Evolutionary conservation across 1,139 yeast species (phyloP).

Genomic region (Geotrichum restrictum): DNA sequence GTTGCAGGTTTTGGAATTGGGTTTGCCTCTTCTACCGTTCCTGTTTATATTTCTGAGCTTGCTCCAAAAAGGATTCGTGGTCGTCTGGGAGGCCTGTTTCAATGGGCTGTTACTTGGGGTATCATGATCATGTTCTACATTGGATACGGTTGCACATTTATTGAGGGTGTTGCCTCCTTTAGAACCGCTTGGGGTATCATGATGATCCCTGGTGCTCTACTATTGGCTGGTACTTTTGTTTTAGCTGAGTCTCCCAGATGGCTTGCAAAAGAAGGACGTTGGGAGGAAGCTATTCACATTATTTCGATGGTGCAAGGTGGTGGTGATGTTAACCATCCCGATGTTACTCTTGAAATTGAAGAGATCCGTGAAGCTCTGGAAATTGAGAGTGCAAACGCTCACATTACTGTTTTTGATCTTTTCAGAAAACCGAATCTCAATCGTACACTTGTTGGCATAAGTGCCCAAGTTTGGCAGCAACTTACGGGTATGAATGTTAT

Average conservation of each 20-base stretch:
- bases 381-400: slow-evolving; percentile 29
- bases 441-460: slow-evolving; percentile 53
- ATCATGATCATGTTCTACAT: slow-evolving; percentile 57
- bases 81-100: slow-evolving; percentile 60
- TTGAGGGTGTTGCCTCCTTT: slow-evolving; percentile 52
- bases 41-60: too few relatives aligned
- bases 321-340: slow-evolving; percentile 52
- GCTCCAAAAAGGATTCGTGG: slow-evolving; percentile 66
- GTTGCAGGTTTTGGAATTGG: slow-evolving; percentile 70
- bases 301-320: slow-evolving; percentile 51
- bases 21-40: slow-evolving; percentile 63
- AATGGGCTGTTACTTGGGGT: slow-evolving; percentile 67
- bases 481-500: too few relatives aligned
- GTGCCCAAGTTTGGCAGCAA: slow-evolving; percentile 69
- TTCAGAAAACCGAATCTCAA: slow-evolving; percentile 47
- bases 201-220: slow-evolving; percentile 54
- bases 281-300: slow-evolving; percentile 59
- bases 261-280: slow-evolving; percentile 59
- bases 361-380: slow-evolving; percentile 48
- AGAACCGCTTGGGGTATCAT: slow-evolving; percentile 69
- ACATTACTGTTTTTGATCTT: slow-evolving; percentile 43
- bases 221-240: slow-evolving; percentile 48
- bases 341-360: too few relatives aligned
- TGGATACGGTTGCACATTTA: slow-evolving; percentile 55
- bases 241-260: too few relatives aligned